Evolutionary conservation across 129 eudicot genomes (phyloP), one percentile per base, ranked within the genome.

Genomic region (Sambucus nigra): DNA sequence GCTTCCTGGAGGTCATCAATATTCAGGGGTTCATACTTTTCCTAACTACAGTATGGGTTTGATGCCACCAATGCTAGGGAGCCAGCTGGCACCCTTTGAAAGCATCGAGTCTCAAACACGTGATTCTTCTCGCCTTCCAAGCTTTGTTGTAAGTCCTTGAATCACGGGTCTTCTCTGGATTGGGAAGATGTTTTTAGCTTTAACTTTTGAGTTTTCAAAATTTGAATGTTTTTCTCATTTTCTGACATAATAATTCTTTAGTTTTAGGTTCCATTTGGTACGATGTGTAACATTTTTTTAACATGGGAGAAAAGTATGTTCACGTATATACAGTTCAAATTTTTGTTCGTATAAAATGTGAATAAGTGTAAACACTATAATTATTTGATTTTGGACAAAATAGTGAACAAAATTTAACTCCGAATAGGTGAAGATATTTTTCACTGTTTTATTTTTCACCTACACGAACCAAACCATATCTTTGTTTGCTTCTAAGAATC

Each of bases 111-210:
- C 82, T 58, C 95, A 78, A 57, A 66, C 70, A 14, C 85, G 68
- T 59, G 94, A 84, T 62, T 74, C 55, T 75, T 70, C 85, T 69
- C 83, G 79, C 46, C 66, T 64, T 44, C 87, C 97, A 51, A 68
- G 71, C 71, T 78, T 84, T 84, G 82, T 81, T 58, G 97, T 88
- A 76, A 80, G 97, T 75, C 64, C 44, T 52, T 50, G 2, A 35
- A 13, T 48, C 27, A 32, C 58, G 12, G 19, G 3, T 31, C 16
- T 29, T 51, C 53, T 51, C 21, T 33, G 5, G 50, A 52, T 25
- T 59, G 5, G 40, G 21, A 20, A 16, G 8, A 21, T 22, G 18
- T 39, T 25, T 24, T n/a, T 18, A 17, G 29, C 7, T 23, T 48
- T 38, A 17, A 19, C n/a, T 41, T 49, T 25, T 38, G 27, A 55